Evolutionary conservation across 495 filamentous ascomycete genomes (phyloP).

Genomic region (Aspergillus sclerotioniger): DNA sequence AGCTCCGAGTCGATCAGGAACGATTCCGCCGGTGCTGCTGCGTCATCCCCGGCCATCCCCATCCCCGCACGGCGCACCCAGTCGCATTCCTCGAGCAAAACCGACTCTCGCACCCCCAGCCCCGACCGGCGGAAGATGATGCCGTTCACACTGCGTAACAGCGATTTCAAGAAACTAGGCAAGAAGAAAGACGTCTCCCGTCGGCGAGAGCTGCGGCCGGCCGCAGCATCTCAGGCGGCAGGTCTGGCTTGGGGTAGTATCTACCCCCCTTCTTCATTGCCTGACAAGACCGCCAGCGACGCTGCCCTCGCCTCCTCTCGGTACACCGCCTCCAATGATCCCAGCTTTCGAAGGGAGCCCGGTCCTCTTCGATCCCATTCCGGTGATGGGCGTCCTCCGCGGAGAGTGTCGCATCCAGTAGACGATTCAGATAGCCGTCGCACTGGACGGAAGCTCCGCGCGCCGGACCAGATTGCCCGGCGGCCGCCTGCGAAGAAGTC

Average conservation of each 20-base stretch:
- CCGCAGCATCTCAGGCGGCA: constrained; percentile 86
- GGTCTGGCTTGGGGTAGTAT: constrained; percentile 76
- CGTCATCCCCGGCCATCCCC: not conserved
- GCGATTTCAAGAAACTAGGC: constrained; percentile 56
- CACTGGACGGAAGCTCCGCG: constrained; percentile 31
- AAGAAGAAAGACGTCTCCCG: constrained; percentile 44
- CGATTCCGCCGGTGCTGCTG: constrained; percentile 2
- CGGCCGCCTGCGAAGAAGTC: constrained; percentile 13
- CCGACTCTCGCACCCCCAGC: constrained; percentile 65
- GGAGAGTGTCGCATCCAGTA: constrained; percentile 6
- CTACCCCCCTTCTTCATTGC: constrained; percentile 34
- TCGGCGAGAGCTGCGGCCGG: constrained; percentile 41
- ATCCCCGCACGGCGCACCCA: constrained; percentile 37
- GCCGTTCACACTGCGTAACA: constrained; percentile 76
- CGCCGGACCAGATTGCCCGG: constrained; percentile 4
- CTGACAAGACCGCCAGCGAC: constrained; percentile 34
- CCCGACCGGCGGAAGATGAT: constrained; percentile 75
- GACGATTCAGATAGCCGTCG: constrained; percentile 11
- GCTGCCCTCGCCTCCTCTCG: constrained; percentile 37
- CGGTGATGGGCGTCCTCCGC: constrained; percentile 25
- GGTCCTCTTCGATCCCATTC: constrained; percentile 25
- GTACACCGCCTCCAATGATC: constrained; percentile 27
- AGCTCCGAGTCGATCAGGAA: constrained; percentile 45
- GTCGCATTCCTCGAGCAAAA: constrained; percentile 43
- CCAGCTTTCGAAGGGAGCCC: constrained; percentile 22